Conservation (phyloP, 352 stramenopile species). For the Globisporangium solare region DNA sequence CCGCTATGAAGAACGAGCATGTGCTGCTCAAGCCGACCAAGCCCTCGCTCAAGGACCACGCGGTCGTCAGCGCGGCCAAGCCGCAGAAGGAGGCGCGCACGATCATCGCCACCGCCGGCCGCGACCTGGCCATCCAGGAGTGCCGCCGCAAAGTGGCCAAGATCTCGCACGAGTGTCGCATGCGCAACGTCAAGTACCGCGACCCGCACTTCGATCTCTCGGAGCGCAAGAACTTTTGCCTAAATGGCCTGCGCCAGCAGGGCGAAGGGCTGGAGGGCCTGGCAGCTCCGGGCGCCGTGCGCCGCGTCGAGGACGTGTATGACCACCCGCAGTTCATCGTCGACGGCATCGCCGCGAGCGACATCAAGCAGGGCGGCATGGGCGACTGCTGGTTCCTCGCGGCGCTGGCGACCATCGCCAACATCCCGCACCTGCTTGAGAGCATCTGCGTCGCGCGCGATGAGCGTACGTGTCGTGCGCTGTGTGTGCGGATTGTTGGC, state of each 20-base stretch:
- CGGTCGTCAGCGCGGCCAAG: slow-evolving; percentile 3
- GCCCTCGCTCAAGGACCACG: not conserved
- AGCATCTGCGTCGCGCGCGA: slow-evolving; percentile 50
- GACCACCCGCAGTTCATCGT: slow-evolving; percentile 39
- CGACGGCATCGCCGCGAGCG: slow-evolving; percentile 49
- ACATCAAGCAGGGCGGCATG: slow-evolving; percentile 68
- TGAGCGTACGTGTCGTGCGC: slow-evolving; percentile 15
- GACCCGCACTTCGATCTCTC: slow-evolving; percentile 37
- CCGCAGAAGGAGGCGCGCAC: slow-evolving; percentile 20
- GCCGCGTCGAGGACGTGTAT: slow-evolving; percentile 34
- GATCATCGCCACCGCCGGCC: slow-evolving; percentile 22
- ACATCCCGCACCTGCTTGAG: slow-evolving; percentile 61
- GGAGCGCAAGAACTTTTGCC: slow-evolving; percentile 16
- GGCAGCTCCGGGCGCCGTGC: slow-evolving; percentile 11
- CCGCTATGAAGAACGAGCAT: not conserved
- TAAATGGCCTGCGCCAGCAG: slow-evolving; percentile 22
- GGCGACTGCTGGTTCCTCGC: slow-evolving; percentile 84
- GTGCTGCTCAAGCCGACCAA: not conserved
- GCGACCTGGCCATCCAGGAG: slow-evolving; percentile 27
- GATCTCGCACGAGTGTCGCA: slow-evolving; percentile 36
- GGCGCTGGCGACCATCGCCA: slow-evolving; percentile 60
- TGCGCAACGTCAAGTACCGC: slow-evolving; percentile 41
- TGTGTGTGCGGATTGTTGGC: too few species aligned
- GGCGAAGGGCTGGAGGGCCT: slow-evolving; percentile 15
- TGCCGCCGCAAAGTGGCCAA: slow-evolving; percentile 33